Evolutionary conservation across 129 eudicot genomes (phyloP).

Genomic region (Lonicera japonica): DNA sequence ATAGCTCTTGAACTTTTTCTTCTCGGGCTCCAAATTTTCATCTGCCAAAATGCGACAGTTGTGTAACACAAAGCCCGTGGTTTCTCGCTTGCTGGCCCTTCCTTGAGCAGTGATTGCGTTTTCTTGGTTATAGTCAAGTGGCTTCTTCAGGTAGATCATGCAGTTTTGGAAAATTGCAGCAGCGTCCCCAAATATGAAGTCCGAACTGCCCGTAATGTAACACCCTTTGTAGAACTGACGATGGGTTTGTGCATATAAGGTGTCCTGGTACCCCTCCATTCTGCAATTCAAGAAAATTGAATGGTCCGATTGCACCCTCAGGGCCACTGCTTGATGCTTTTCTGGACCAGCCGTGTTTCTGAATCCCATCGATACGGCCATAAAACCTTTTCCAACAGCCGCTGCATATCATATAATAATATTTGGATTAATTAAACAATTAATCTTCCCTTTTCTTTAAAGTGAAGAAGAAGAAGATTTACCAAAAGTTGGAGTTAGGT

Average conservation of each 20-base stretch:
- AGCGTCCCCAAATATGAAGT: constrained; percentile 78
- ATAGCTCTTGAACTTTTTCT: constrained; percentile 32
- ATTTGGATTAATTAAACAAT: no score
- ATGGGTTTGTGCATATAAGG: constrained; percentile 68
- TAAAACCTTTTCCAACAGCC: constrained; percentile 61
- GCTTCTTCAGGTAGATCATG: constrained; percentile 43
- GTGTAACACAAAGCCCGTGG: constrained; percentile 68
- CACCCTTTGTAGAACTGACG: constrained; percentile 70
- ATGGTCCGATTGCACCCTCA: constrained; percentile 60
- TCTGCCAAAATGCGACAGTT: constrained; percentile 49
- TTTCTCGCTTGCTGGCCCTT: constrained; percentile 44
- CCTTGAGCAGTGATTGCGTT: constrained; percentile 61
- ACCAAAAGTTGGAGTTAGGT: constrained; percentile 80
- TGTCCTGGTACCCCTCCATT: constrained; percentile 68
- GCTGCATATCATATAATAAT: constrained; percentile 27
- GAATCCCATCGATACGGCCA: constrained; percentile 62
- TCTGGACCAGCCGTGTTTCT: constrained; percentile 81
- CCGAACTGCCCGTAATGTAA: constrained; percentile 54
- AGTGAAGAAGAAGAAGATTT: neutral
- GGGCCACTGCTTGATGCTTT: constrained; percentile 77
- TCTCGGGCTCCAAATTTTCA: constrained; percentile 22
- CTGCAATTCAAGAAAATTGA: constrained; percentile 68
- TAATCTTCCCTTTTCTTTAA: no score
- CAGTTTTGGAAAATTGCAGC: constrained; percentile 70
- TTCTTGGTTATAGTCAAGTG: constrained; percentile 54